Base-by-base conservation (phyloP, 352 stramenopile species). In the Globisporangium canariense region DNA sequence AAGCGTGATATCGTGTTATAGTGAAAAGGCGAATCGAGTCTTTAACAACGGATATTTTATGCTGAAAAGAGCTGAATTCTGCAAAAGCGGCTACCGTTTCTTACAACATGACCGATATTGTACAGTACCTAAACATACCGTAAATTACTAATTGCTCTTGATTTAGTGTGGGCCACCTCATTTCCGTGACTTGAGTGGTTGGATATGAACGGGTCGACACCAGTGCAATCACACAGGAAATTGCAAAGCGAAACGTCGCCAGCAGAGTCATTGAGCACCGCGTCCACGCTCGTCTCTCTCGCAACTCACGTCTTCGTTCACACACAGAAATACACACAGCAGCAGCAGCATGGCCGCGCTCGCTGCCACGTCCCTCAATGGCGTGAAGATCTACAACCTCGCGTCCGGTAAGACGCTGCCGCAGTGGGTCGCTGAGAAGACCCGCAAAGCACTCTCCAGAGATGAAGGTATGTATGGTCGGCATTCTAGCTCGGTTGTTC, bases 371-470 rank as follows among this genome's bases (percentile, higher is more conserved):
- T 92, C 87, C 68, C 82, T 96, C 51, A 96, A 96, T 83, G 92
- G 93, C 66, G 89, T 97, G 62, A 97, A 97, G 75, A 98, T 98
- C 68, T 98, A 99, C 83, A 97, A 97, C 70, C 83, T 99, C 51
- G 94, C 93, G 56, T 97, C 94, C 13, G 92, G 94, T 53, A 97
- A 97, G 66, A 93, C 90, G 34, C 80, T 99, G 55, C 96, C 96
- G 22, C 91, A 98, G 81, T 99, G 94, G 94, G 71, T 98, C 40
- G 86, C 88, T 5, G 94, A 99, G 67, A 97, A 97, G 68, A 88
- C 90, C 59, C 84, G 86, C 63, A 79, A 83, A 56, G 72, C 76
- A 34, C 78, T 96, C 16, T 83, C 76, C 13, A 80, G 80, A 52
- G 87, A 95, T 62, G 84, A 92, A 60, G 80, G 69, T 76, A n/a